Percentiles rank a stretch among this genome's conserved stretches.
phyloP scores from a whole-genome alignment of 495 filamentous ascomycete genomes.

The Corynascus novoguineensis region DNA sequence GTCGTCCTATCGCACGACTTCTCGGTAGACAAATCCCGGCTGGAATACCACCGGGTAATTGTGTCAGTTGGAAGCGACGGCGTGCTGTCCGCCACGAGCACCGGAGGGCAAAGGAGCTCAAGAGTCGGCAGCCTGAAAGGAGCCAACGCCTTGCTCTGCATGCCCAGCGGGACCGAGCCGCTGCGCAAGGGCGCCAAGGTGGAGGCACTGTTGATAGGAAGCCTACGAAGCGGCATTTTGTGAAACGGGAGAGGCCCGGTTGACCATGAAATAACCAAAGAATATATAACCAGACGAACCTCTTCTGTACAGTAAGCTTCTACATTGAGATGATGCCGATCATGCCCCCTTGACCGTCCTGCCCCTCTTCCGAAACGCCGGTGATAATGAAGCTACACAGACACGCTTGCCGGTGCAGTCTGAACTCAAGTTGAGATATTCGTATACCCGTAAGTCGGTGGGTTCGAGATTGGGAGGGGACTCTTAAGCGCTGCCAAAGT shows the following conservation, averaged over 20 bases:
- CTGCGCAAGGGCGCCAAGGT: constrained; percentile 41
- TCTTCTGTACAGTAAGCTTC: constrained; percentile 29
- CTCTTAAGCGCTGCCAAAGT: constrained; percentile 53
- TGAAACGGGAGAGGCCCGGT: neutral
- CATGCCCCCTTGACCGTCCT: constrained; percentile 26
- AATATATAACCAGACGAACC: constrained; percentile 18
- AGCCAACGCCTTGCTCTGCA: constrained; percentile 78
- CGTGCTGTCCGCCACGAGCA: constrained; percentile 68
- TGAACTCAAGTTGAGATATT: constrained; percentile 10
- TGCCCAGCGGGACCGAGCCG: constrained; percentile 51
- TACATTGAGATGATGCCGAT: constrained; percentile 28
- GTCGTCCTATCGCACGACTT: constrained; percentile 70
- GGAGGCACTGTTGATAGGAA: constrained; percentile 42
- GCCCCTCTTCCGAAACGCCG: constrained; percentile 32
- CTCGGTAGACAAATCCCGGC: constrained; percentile 61
- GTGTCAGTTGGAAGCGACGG: constrained; percentile 56
- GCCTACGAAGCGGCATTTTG: constrained; percentile 28
- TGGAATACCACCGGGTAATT: constrained; percentile 82
- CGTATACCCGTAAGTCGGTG: neutral
- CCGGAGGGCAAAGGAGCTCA: constrained; percentile 84
- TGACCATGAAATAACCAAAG: constrained; percentile 11
- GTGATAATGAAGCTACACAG: constrained; percentile 31
- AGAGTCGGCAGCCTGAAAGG: constrained; percentile 79
- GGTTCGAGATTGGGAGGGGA: neutral
- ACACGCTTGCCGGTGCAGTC: constrained; percentile 22